Percentiles rank a stretch among this genome's conserved stretches.
These are phyloP conservation scores for Mollisiaceae sp. DNA, from an alignment of 2,329 filamentous ascomycete genomes.

Conservation along the genomic window DNA sequence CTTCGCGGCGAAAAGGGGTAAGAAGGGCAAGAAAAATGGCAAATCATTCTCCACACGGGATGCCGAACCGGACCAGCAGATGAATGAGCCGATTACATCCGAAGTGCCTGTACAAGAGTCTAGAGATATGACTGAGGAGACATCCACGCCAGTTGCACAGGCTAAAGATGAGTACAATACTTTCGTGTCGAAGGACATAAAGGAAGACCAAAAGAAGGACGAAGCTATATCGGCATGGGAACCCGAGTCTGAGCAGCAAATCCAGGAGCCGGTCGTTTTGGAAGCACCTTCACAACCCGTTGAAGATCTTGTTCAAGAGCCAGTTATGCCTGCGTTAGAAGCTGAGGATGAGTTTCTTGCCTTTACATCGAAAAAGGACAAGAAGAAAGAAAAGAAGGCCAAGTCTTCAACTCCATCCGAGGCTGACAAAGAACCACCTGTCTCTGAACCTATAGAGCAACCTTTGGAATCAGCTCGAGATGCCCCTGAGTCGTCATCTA, in stretches of 20 bases:
- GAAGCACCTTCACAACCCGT: neutral
- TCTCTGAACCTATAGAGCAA: neutral
- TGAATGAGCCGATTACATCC: neutral
- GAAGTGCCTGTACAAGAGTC: neutral
- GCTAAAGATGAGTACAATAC: neutral
- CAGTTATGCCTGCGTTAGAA: neutral
- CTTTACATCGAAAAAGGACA: neutral
- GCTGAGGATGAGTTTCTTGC: neutral
- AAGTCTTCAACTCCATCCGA: slow-evolving; percentile 13
- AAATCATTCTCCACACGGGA: slow-evolving; percentile 25
- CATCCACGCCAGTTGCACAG: neutral
- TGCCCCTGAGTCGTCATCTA: neutral
- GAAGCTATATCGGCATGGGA: neutral
- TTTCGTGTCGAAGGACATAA: slow-evolving; percentile 36
- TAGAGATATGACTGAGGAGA: neutral
- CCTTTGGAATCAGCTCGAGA: neutral
- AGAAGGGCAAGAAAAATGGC: too few relatives aligned
- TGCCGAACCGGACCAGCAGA: neutral
- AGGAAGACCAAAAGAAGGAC: slow-evolving; percentile 23
- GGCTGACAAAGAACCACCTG: neutral
- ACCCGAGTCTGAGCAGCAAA: slow-evolving; percentile 12
- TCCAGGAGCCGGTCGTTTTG: neutral
- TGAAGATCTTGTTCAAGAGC: slow-evolving; percentile 6
- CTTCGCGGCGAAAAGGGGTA: too few relatives aligned
- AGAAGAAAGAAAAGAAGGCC: slow-evolving; percentile 16